Evolutionary conservation across 164 flowering plant genomes (phyloP).

Genomic region (Saururus chinensis): DNA sequence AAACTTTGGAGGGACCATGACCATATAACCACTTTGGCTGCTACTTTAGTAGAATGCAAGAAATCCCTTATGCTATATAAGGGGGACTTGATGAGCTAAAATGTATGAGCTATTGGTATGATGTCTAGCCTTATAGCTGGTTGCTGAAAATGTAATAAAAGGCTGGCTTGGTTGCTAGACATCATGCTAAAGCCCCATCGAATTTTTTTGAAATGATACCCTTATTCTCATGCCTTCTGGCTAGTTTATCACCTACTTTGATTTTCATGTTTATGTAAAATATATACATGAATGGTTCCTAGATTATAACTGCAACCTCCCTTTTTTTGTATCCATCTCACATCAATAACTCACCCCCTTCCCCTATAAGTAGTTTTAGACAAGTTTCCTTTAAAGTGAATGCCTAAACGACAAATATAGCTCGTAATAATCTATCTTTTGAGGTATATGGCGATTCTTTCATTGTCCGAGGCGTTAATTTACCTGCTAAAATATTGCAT

Average conservation of each 20-base stretch:
- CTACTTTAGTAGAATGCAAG: too few species aligned
- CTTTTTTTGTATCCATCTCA: conserved; percentile 1
- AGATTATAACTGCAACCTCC: neutral
- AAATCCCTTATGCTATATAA: too few species aligned
- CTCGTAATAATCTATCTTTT: conserved; percentile 1
- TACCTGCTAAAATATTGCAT: conserved; percentile 6
- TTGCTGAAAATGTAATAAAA: too few species aligned
- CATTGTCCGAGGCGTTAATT: neutral
- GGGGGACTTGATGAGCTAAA: too few species aligned
- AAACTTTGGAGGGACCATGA: too few species aligned
- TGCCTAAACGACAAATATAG: too few species aligned
- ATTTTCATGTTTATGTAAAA: neutral
- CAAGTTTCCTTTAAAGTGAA: conserved; percentile 1
- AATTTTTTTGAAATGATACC: conserved; percentile 1
- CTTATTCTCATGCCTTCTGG: neutral
- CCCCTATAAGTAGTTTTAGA: conserved; percentile 2
- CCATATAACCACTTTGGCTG: too few species aligned
- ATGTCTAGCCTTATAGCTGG: too few species aligned
- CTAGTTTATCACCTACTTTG: neutral
- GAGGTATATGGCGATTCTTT: conserved; percentile 1
- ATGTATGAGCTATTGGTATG: too few species aligned
- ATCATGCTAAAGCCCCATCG: too few species aligned
- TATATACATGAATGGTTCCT: neutral
- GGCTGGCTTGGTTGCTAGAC: too few species aligned
- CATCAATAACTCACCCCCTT: neutral